Conservation (phyloP, 2,329 filamentous ascomycete species). For the Diaporthe batatas region DNA sequence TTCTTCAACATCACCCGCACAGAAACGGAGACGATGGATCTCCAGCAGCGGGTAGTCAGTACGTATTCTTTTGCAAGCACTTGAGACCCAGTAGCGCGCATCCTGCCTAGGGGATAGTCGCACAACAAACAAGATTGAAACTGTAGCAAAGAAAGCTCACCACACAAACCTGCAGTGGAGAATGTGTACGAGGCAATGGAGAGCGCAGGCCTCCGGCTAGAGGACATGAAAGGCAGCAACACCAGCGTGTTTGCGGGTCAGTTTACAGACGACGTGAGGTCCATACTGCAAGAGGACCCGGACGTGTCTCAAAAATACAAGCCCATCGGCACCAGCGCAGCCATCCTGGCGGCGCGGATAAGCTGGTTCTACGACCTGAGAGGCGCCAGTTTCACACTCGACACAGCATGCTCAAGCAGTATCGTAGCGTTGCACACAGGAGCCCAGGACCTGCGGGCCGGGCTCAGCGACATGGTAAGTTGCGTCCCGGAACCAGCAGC, state of each 20-base stretch:
- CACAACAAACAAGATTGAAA: neutral
- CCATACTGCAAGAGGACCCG: constrained; percentile 46
- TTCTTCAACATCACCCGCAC: constrained; percentile 39
- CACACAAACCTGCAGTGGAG: constrained; percentile 26
- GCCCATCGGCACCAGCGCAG: constrained; percentile 53
- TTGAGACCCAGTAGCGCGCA: neutral
- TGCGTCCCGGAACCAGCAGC: neutral
- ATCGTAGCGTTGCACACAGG: constrained; percentile 50
- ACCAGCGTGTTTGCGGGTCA: constrained; percentile 53
- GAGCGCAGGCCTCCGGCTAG: constrained; percentile 42
- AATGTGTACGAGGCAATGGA: constrained; percentile 40
- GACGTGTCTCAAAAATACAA: constrained; percentile 49
- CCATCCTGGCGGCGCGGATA: constrained; percentile 56
- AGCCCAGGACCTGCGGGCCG: constrained; percentile 37
- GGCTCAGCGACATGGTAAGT: constrained; percentile 38
- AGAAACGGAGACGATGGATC: constrained; percentile 38
- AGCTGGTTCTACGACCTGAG: constrained; percentile 58
- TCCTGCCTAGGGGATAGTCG: neutral
- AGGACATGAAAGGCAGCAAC: constrained; percentile 50
- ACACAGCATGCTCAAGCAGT: constrained; percentile 61
- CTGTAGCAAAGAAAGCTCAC: constrained; percentile 4
- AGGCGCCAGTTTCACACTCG: constrained; percentile 59
- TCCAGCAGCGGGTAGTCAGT: constrained; percentile 36
- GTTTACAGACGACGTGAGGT: constrained; percentile 51
- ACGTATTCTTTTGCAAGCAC: constrained; percentile 3